Evolutionary conservation across 2,329 filamentous ascomycete species (phyloP).

Genomic region (Xylaria sp.): DNA sequence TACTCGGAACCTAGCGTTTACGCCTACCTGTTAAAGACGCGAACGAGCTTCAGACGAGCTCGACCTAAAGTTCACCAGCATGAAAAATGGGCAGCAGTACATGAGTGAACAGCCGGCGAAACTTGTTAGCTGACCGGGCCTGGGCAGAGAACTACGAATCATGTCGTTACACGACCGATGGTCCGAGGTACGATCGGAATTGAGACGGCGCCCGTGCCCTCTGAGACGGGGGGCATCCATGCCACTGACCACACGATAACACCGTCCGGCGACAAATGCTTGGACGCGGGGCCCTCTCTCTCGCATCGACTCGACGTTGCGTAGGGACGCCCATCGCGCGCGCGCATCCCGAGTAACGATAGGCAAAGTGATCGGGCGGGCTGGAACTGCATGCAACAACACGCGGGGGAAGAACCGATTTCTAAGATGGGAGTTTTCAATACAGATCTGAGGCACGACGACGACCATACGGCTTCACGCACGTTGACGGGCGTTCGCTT

Average conservation of each 20-base stretch:
- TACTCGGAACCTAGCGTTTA: not conserved
- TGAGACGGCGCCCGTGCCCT: not conserved
- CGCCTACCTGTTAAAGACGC: not conserved
- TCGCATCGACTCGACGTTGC: not conserved
- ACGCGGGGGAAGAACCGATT: not conserved
- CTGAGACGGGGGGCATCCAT: not conserved
- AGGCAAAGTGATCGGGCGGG: not conserved
- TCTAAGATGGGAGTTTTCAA: not conserved
- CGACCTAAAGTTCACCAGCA: not conserved
- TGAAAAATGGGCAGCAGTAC: slow-evolving; percentile 6
- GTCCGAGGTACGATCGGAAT: slow-evolving; percentile 6
- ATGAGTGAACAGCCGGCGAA: not conserved
- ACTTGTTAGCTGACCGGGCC: slow-evolving; percentile 16
- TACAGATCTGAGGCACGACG: not conserved
- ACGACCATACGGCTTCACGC: not conserved
- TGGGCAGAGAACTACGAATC: slow-evolving; percentile 13
- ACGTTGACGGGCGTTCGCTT: not conserved
- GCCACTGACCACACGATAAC: not conserved
- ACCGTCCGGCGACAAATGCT: not conserved
- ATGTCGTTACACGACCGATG: slow-evolving; percentile 13
- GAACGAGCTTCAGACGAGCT: not conserved
- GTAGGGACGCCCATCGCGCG: not conserved
- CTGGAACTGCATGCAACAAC: not conserved
- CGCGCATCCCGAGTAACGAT: not conserved
- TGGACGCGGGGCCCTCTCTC: not conserved